Percentiles rank a stretch among this genome's conserved stretches.
phyloP scores from a whole-genome alignment of 2,329 filamentous ascomycete species.

The Cladophialophora carrionii region DNA sequence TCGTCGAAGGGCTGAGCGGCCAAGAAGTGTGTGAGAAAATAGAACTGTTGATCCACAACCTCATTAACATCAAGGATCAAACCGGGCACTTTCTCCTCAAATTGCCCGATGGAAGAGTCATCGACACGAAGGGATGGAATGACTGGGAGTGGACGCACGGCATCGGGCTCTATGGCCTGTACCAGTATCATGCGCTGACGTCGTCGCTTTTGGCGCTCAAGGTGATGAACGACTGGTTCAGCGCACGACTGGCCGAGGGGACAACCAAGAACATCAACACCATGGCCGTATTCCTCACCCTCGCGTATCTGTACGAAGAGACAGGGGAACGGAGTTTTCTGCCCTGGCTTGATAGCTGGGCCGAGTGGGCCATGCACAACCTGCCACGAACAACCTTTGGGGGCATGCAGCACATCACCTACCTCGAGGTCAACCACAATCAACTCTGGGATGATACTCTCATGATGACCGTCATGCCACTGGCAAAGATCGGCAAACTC shows the following conservation, averaged over 20 bases:
- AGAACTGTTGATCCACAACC: constrained; percentile 69
- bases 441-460: constrained; percentile 85
- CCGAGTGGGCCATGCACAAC: constrained; percentile 79
- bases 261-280: constrained; percentile 88
- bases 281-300: constrained; percentile 75
- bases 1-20: constrained; percentile 29
- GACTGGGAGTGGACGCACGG: constrained; percentile 73
- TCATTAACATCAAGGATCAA: constrained; percentile 76
- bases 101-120: constrained; percentile 72
- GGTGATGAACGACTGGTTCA: constrained; percentile 75
- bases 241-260: constrained; percentile 66
- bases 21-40: constrained; percentile 59
- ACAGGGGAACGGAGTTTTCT: constrained; percentile 69
- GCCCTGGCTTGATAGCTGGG: constrained; percentile 79
- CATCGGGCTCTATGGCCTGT: constrained; percentile 77
- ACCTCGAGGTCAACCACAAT: constrained; percentile 69
- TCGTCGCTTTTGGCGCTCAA: constrained; percentile 62
- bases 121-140: constrained; percentile 83
- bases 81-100: constrained; percentile 74
- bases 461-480: constrained; percentile 83
- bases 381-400: constrained; percentile 71
- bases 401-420: constrained; percentile 76
- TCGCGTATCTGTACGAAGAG: constrained; percentile 77
- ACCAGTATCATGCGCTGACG: constrained; percentile 77
- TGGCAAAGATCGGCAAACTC: constrained; percentile 76